Percentiles rank a stretch among this genome's conserved stretches.
Evolutionary conservation across 139 green algal genomes (phyloP).

Genomic region (Chlamydomonas sp.): DNA sequence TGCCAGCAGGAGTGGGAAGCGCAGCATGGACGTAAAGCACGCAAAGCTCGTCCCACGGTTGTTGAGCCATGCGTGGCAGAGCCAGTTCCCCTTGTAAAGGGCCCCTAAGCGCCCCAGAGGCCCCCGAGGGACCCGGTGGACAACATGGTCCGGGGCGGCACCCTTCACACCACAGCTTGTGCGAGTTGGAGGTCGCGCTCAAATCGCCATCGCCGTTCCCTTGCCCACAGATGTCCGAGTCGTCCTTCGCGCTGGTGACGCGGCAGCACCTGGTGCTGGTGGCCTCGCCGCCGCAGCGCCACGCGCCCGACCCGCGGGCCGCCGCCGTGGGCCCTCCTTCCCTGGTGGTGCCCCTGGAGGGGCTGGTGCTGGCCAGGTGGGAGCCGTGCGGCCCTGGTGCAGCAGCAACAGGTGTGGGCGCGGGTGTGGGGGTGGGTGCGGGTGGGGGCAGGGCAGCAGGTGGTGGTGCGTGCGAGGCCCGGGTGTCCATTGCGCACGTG

Average conservation of each 20-base stretch:
- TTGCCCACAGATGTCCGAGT: neutral
- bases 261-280: slow-evolving; percentile 31
- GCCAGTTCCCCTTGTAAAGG: neutral
- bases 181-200: too few relatives aligned
- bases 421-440: neutral
- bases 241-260: slow-evolving; percentile 16
- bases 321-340: neutral
- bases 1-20: too few relatives aligned
- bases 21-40: too few relatives aligned
- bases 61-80: neutral
- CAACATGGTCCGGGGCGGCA: neutral
- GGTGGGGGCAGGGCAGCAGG: neutral
- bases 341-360: slow-evolving; percentile 17
- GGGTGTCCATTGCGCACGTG: slow-evolving; percentile 15
- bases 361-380: neutral
- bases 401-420: neutral
- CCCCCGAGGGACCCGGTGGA: neutral
- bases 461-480: neutral
- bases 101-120: neutral
- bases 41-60: neutral
- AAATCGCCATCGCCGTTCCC: neutral
- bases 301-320: neutral
- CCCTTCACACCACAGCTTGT: neutral
- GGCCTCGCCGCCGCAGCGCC: slow-evolving; percentile 5
- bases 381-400: neutral